Evolutionary conservation across 768 basidiomycete species (phyloP).

Genomic region (Kwoniella pini): DNA sequence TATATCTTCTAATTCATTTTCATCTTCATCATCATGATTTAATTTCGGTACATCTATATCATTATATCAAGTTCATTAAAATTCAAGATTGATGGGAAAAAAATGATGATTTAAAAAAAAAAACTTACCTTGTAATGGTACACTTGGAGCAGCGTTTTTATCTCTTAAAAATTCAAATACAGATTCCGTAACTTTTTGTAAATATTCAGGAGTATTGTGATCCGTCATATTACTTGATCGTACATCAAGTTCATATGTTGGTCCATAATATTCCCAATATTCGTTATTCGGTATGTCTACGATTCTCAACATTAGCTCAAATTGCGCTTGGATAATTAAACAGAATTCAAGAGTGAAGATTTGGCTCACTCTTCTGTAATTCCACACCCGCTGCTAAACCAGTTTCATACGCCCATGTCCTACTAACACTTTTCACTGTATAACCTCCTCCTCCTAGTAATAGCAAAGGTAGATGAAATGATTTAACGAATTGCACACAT

Average conservation of each 20-base stretch:
- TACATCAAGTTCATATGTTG: constrained; percentile 94
- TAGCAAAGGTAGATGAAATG: constrained; percentile 89
- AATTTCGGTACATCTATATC: constrained; percentile 74
- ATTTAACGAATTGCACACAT: constrained; percentile 95
- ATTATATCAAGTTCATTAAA: neutral
- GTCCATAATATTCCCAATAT: constrained; percentile 99
- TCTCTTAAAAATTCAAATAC: constrained; percentile 88
- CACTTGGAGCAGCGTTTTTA: constrained; percentile 82
- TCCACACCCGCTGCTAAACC: constrained; percentile 97
- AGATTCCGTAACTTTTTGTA: constrained; percentile 87
- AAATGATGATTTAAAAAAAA: neutral
- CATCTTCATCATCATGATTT: constrained; percentile 76
- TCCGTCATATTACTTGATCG: constrained; percentile 93
- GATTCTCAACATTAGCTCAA: neutral
- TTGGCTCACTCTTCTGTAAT: constrained; percentile 73
- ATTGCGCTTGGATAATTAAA: too few species aligned
- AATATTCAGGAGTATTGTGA: constrained; percentile 86
- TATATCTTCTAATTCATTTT: constrained; percentile 74
- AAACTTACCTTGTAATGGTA: constrained; percentile 78
- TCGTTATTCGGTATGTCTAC: constrained; percentile 98
- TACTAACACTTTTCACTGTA: constrained; percentile 95
- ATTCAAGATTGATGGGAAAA: too few species aligned
- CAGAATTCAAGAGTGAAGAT: too few species aligned
- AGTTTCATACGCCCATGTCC: constrained; percentile 97
- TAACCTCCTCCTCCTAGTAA: constrained; percentile 97